Evolutionary conservation across 164 flowering plant species (phyloP).

Genomic region (Liriodendron chinense): DNA sequence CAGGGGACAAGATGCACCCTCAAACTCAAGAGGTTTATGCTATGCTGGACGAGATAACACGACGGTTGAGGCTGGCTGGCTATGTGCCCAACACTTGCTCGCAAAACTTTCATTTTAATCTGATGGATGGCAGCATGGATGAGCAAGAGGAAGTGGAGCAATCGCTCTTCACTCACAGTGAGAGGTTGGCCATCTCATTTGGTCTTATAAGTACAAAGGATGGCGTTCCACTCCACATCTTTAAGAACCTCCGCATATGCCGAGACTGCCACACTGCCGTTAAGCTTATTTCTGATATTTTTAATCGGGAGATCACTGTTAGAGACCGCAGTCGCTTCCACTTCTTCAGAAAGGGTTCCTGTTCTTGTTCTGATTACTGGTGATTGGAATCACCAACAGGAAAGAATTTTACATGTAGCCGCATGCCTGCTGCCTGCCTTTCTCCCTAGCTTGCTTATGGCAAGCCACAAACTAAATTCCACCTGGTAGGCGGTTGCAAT

Average conservation of each 20-base stretch:
- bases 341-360: slow-evolving; percentile 49
- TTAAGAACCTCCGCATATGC: slow-evolving; percentile 63
- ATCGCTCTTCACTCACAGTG: slow-evolving; percentile 51
- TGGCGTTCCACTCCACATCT: slow-evolving; percentile 40
- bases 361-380: slow-evolving; percentile 66
- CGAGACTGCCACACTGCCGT: slow-evolving; percentile 62
- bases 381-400: slow-evolving; percentile 13
- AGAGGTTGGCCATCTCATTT: slow-evolving; percentile 59
- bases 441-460: no score
- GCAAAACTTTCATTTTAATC: slow-evolving; percentile 21
- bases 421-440: no score
- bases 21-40: slow-evolving; percentile 34
- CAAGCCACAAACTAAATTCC: no score
- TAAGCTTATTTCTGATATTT: slow-evolving; percentile 42
- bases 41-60: slow-evolving; percentile 49
- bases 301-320: slow-evolving; percentile 42
- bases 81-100: slow-evolving; percentile 42
- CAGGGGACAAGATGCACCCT: slow-evolving; percentile 66
- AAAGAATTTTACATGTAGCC: no score
- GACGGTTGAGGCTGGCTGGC: slow-evolving; percentile 37
- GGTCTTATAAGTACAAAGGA: slow-evolving; percentile 47
- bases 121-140: slow-evolving; percentile 11
- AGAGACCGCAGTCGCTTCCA: slow-evolving; percentile 67
- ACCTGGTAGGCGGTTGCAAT: no score
- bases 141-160: slow-evolving; percentile 54